Evolutionary conservation across 352 stramenopile genomes (phyloP).

Genomic region (Globisporangium splendens): DNA sequence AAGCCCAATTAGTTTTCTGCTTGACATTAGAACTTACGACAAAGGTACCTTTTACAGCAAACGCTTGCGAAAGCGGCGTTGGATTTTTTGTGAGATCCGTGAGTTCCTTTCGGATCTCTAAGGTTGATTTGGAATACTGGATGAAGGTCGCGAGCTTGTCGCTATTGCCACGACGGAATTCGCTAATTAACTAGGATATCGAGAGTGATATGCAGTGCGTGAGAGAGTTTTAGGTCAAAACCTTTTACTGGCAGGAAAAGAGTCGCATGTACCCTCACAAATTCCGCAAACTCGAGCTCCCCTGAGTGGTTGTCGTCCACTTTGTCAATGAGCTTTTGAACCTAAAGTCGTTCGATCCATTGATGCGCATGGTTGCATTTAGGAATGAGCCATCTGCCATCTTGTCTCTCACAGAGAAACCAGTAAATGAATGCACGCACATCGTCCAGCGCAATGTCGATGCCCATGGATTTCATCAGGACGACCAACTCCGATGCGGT

Average conservation of each 20-base stretch:
- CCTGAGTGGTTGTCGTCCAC: constrained; percentile 70
- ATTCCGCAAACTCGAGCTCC: constrained; percentile 64
- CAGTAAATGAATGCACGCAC: constrained; percentile 16
- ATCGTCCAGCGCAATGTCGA: constrained; percentile 41
- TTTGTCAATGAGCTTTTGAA: constrained; percentile 63
- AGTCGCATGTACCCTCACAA: constrained; percentile 42
- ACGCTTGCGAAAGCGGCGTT: constrained; percentile 21
- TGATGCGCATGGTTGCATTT: too few species aligned
- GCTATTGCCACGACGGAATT: constrained; percentile 50
- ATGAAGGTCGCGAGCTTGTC: constrained; percentile 61
- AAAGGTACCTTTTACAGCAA: constrained; percentile 49
- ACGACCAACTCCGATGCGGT: constrained; percentile 43
- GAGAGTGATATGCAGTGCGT: background rate
- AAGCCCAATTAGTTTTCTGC: too few species aligned
- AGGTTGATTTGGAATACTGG: constrained; percentile 59
- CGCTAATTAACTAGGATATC: constrained; percentile 52
- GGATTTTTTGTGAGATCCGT: constrained; percentile 29
- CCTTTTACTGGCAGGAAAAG: background rate
- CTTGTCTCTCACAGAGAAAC: background rate
- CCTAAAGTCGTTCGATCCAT: too few species aligned
- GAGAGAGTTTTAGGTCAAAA: background rate
- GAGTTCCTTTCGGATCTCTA: constrained; percentile 47
- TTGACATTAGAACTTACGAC: too few species aligned
- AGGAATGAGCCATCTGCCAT: too few species aligned
- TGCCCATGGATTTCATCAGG: constrained; percentile 67